phyloP scores from a whole-genome alignment of 1,284 basidiomycete species.

The Thelephora terrestris region DNA sequence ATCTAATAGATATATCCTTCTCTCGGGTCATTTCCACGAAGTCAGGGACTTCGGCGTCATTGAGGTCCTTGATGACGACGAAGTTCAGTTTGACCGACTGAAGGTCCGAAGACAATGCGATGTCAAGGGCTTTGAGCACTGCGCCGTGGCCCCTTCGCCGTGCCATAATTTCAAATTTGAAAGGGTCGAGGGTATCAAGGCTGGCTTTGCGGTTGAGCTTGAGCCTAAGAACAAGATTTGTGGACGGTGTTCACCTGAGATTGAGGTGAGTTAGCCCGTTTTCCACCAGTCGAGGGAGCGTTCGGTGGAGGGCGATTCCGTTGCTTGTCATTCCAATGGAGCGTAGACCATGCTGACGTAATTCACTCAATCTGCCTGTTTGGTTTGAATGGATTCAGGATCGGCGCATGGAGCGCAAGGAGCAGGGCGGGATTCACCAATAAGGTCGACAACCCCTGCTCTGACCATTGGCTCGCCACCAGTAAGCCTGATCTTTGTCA shows the following conservation, averaged over 20 bases:
- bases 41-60: slow-evolving; percentile 68
- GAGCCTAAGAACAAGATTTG: neutral
- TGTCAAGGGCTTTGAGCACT: slow-evolving; percentile 60
- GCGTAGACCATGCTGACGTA: slow-evolving; percentile 51
- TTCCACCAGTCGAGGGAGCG: slow-evolving; percentile 54
- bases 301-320: slow-evolving; percentile 67
- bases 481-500: slow-evolving; percentile 80
- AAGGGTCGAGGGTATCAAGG: slow-evolving; percentile 79
- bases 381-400: neutral
- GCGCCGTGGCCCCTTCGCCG: slow-evolving; percentile 66
- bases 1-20: slow-evolving; percentile 60
- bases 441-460: slow-evolving; percentile 66
- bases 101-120: slow-evolving; percentile 44
- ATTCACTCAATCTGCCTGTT: slow-evolving; percentile 43
- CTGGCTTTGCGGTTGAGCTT: slow-evolving; percentile 25
- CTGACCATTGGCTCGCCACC: slow-evolving; percentile 85
- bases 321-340: slow-evolving; percentile 86
- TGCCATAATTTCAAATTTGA: slow-evolving; percentile 84
- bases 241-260: slow-evolving; percentile 41
- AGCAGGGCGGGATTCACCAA: slow-evolving; percentile 36
- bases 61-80: slow-evolving; percentile 73
- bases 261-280: slow-evolving; percentile 80
- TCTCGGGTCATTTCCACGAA: slow-evolving; percentile 72
- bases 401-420: slow-evolving; percentile 9
- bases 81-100: slow-evolving; percentile 73